phyloP scores from a whole-genome alignment of 2,329 filamentous ascomycete species.

The Chrysosporium queenslandicum region DNA sequence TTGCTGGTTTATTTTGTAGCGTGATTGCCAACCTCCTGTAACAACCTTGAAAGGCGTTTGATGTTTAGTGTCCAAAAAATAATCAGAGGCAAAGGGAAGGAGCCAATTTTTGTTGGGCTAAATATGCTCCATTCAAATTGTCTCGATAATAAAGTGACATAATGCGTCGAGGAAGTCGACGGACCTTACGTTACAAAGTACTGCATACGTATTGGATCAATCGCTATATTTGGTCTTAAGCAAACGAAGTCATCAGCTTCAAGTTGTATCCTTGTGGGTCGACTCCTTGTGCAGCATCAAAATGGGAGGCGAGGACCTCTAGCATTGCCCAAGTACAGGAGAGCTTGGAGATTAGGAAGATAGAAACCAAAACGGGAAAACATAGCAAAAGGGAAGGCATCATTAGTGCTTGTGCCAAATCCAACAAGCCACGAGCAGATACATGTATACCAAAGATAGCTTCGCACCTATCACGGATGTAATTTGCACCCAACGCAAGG shows the following conservation, averaged over 20 bases:
- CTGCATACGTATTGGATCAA: not conserved
- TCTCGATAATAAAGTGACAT: too few species aligned
- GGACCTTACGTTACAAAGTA: too few species aligned
- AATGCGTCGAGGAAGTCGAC: too few species aligned
- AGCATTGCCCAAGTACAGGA: too few species aligned
- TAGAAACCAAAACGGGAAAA: too few species aligned
- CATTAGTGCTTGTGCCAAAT: not conserved
- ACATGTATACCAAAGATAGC: not conserved
- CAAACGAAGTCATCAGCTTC: too few species aligned
- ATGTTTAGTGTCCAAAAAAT: not conserved
- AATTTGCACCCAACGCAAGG: conserved; percentile 29
- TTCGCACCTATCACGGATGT: conserved; percentile 20
- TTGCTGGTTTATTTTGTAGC: not conserved
- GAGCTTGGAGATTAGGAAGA: too few species aligned
- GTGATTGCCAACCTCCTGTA: not conserved
- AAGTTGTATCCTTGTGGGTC: too few species aligned
- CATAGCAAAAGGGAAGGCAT: too few species aligned
- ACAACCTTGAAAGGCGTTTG: too few species aligned
- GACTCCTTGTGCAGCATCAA: too few species aligned
- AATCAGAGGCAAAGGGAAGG: not conserved
- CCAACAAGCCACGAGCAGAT: not conserved
- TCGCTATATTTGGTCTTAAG: not conserved
- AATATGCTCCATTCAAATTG: not conserved
- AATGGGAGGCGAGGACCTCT: too few species aligned
- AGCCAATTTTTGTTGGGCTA: not conserved